These are phyloP conservation scores for Diphasiastrum complanatum DNA, from an alignment of 83 land plant genomes.

Conservation along the genomic window DNA sequence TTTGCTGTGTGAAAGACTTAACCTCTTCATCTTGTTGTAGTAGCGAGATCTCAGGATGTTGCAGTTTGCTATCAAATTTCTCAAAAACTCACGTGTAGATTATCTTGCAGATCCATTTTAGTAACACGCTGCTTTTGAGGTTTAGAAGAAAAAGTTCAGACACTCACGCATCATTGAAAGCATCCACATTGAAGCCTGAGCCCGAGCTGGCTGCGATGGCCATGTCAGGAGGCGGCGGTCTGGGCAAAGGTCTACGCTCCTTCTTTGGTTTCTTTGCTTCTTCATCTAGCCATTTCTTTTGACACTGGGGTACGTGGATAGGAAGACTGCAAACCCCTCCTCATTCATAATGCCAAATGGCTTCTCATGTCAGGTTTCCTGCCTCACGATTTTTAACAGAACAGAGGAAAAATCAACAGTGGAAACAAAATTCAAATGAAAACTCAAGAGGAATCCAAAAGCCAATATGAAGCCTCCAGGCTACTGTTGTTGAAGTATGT, in stretches of 20 bases:
- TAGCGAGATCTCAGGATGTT: no score
- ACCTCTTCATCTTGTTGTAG: no score
- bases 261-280: conserved; percentile 24
- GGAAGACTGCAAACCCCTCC: conserved; percentile 18
- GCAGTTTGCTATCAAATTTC: no score
- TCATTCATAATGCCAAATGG: no score
- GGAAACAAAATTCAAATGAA: not conserved
- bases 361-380: no score
- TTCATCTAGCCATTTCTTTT: conserved; percentile 32
- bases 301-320: conserved; percentile 31
- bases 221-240: conserved; percentile 15
- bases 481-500: no score
- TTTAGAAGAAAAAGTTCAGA: not conserved
- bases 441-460: no score
- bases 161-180: conserved; percentile 24
- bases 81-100: no score
- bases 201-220: conserved; percentile 12
- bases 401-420: not conserved
- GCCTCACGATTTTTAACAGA: not conserved
- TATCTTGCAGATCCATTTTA: no score
- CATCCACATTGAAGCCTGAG: conserved; percentile 16
- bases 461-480: no score
- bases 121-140: no score
- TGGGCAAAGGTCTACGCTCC: conserved; percentile 26
- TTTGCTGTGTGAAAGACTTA: no score